Conservation (phyloP, 2,329 filamentous ascomycete species). For the Colletotrichum godetiae region DNA sequence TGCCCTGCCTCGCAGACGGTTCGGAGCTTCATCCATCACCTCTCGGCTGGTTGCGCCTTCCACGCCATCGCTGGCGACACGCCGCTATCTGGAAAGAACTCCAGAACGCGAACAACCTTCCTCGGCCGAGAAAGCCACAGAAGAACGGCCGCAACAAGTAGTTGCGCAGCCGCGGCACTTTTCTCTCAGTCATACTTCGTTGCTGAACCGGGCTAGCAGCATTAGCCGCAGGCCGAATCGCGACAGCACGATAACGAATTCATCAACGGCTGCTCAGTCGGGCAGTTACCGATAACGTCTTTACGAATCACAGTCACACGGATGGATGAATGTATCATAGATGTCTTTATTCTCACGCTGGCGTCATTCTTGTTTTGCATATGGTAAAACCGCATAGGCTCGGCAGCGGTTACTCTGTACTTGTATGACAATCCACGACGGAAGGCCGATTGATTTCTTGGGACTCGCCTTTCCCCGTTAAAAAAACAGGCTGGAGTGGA, state of each 20-base stretch:
- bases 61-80: conserved; percentile 50
- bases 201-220: conserved; percentile 58
- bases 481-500: conserved; percentile 18
- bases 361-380: conserved; percentile 36
- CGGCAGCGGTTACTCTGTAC: conserved; percentile 26
- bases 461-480: conserved; percentile 13
- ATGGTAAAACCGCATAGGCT: conserved; percentile 31
- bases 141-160: conserved; percentile 51
- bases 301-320: conserved; percentile 42
- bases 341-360: conserved; percentile 34
- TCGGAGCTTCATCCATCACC: conserved; percentile 60
- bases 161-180: conserved; percentile 48
- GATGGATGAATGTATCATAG: conserved; percentile 39
- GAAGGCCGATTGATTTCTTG: conserved; percentile 30
- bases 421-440: conserved; percentile 35
- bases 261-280: conserved; percentile 53
- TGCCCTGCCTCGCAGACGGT: conserved; percentile 63
- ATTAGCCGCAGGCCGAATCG: conserved; percentile 56
- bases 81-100: conserved; percentile 62
- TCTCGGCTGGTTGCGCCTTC: conserved; percentile 57
- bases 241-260: conserved; percentile 53
- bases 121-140: conserved; percentile 49
- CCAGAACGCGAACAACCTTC: conserved; percentile 53
- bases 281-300: conserved; percentile 58
- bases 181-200: conserved; percentile 54